Percentiles rank a stretch among this genome's conserved stretches.
Conservation (phyloP, 371 early-diverging fungal species). For the Mycotypha africana region DNA sequence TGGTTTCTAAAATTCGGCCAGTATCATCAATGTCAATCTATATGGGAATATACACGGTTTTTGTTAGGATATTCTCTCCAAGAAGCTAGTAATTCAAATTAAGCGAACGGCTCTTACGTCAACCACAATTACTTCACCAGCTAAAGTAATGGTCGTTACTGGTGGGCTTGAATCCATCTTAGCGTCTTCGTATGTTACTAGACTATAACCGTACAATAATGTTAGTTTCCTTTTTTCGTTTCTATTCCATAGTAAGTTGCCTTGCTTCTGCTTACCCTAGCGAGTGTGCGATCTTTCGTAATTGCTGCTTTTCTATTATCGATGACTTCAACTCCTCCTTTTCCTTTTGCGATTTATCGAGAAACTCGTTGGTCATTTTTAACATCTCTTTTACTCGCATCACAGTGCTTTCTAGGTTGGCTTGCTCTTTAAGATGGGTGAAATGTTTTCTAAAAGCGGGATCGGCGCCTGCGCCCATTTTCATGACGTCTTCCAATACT, state of each 20-base stretch:
- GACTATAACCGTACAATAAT: not conserved
- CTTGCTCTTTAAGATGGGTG: conserved; percentile 55
- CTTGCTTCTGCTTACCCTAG: conserved; percentile 40
- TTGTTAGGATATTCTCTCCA: too few species aligned
- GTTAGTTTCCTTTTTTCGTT: not conserved
- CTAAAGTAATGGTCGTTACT: conserved; percentile 50
- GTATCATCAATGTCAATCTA: conserved; percentile 56
- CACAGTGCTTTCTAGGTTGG: conserved; percentile 45
- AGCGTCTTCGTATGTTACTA: conserved; percentile 50
- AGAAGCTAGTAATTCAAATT: too few species aligned
- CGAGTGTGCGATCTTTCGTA: conserved; percentile 35
- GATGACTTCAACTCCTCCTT: conserved; percentile 41
- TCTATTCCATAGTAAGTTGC: too few species aligned
- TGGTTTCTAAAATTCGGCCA: conserved; percentile 39
- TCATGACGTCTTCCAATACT: conserved; percentile 54
- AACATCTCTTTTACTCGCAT: conserved; percentile 41
- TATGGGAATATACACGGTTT: too few species aligned
- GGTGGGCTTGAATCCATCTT: conserved; percentile 31
- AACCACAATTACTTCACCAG: conserved; percentile 55
- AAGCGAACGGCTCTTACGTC: too few species aligned
- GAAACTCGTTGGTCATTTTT: conserved; percentile 33
- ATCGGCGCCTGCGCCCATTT: conserved; percentile 49
- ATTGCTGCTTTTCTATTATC: conserved; percentile 25
- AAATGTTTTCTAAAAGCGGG: conserved; percentile 53
- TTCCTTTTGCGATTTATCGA: conserved; percentile 38